These are phyloP conservation scores for Fusarium sublunatum DNA, from an alignment of 2,329 filamentous ascomycete species.

Conservation along the genomic window DNA sequence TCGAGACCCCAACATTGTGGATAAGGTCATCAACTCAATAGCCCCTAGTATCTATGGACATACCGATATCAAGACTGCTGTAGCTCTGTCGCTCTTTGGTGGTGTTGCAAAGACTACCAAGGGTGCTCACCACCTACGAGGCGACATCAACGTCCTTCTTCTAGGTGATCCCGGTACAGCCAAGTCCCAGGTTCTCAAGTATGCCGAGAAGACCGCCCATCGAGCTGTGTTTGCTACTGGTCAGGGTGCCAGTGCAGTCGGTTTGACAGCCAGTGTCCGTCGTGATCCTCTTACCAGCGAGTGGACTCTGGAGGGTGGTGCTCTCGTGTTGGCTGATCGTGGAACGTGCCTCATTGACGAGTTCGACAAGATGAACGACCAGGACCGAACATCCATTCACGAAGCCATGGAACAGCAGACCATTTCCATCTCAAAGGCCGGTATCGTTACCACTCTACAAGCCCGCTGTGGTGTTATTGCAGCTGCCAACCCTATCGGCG, in stretches of 20 bases:
- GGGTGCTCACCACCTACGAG: conserved; percentile 89
- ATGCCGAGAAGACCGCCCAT: conserved; percentile 96
- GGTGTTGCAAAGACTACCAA: conserved; percentile 92
- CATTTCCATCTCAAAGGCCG: conserved; percentile 98
- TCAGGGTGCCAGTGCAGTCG: conserved; percentile 95
- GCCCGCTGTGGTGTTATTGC: conserved; percentile 96
- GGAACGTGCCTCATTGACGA: conserved; percentile 98
- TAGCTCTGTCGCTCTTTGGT: conserved; percentile 93
- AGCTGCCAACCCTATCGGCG: conserved; percentile 94
- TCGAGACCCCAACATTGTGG: conserved; percentile 88
- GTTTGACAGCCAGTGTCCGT: conserved; percentile 95
- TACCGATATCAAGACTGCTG: conserved; percentile 94
- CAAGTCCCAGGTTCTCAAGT: conserved; percentile 97
- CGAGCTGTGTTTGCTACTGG: conserved; percentile 97
- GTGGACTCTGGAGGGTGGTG: conserved; percentile 97
- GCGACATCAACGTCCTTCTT: conserved; percentile 96
- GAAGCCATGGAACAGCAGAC: conserved; percentile 99
- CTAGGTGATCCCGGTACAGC: conserved; percentile 97
- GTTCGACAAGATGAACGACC: conserved; percentile 99
- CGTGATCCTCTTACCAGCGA: conserved; percentile 95
- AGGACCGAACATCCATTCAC: conserved; percentile 97
- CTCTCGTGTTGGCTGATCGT: conserved; percentile 91
- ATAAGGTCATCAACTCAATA: conserved; percentile 92
- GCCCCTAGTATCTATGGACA: conserved; percentile 98
- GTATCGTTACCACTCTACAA: conserved; percentile 96